phyloP scores from a whole-genome alignment of 2,329 filamentous ascomycete genomes.

The Alternaria novae-zelandiae region DNA sequence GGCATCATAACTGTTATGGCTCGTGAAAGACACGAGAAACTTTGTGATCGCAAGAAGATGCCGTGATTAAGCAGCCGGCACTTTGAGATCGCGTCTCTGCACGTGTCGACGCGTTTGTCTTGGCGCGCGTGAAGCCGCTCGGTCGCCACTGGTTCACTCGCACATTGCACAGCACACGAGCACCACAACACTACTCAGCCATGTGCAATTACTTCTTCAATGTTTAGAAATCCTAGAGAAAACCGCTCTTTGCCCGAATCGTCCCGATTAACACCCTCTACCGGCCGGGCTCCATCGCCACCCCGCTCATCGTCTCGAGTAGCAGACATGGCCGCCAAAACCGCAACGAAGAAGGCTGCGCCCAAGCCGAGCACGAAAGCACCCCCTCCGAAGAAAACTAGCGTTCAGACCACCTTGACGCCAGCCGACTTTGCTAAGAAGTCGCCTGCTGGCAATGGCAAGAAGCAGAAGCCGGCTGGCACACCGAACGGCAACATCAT shows the following conservation, averaged over 20 bases:
- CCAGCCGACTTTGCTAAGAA: constrained; percentile 41
- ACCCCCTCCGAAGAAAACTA: constrained; percentile 27
- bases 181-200: not conserved
- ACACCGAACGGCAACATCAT: constrained; percentile 60
- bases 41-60: not conserved
- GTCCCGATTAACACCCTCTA: constrained; percentile 52
- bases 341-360: constrained; percentile 27
- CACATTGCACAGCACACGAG: not conserved
- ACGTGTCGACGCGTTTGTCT: constrained; percentile 16
- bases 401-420: constrained; percentile 45
- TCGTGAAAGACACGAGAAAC: not conserved
- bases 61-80: not conserved
- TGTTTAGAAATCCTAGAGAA: constrained; percentile 64
- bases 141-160: constrained; percentile 1
- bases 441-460: constrained; percentile 37
- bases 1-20: too few relatives aligned
- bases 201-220: constrained; percentile 26
- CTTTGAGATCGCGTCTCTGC: not conserved
- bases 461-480: constrained; percentile 48
- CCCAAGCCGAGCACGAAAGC: constrained; percentile 20
- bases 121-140: constrained; percentile 5
- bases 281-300: constrained; percentile 62
- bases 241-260: constrained; percentile 46
- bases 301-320: constrained; percentile 36
- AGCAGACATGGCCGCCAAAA: constrained; percentile 31